phyloP scores from a whole-genome alignment of 139 green algal species.

The Bryopsis sp. region DNA sequence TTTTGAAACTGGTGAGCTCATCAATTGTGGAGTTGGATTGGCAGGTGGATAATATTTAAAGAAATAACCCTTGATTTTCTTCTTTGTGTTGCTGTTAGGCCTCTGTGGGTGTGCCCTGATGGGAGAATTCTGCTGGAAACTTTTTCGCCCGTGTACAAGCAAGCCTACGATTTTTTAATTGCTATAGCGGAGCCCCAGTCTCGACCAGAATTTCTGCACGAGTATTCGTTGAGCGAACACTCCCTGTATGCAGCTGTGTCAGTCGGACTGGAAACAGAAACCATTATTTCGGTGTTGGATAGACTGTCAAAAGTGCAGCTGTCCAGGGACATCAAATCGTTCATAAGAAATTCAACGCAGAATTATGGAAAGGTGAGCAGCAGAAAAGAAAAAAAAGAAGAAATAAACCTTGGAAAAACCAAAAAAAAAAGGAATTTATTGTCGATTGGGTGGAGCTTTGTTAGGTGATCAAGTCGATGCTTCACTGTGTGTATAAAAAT shows the following conservation, averaged over 20 bases:
- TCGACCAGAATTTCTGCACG: constrained; percentile 79
- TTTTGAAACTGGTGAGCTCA: too few species aligned
- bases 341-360: constrained; percentile 76
- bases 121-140: constrained; percentile 95
- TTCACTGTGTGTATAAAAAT: too few species aligned
- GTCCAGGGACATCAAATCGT: constrained; percentile 53
- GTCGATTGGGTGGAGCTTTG: too few species aligned
- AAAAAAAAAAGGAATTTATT: too few species aligned
- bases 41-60: too few species aligned
- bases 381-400: not conserved
- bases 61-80: too few species aligned
- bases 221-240: constrained; percentile 94
- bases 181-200: constrained; percentile 92
- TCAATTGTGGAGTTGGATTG: too few species aligned
- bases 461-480: too few species aligned
- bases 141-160: constrained; percentile 89
- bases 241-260: constrained; percentile 94
- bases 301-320: constrained; percentile 54
- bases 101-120: constrained; percentile 93
- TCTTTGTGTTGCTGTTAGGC: constrained; percentile 43
- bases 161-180: constrained; percentile 98
- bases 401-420: not conserved
- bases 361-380: constrained; percentile 87
- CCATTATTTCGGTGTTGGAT: constrained; percentile 82
- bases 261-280: constrained; percentile 83